These are phyloP conservation scores for Fusarium staphyleae DNA, from an alignment of 2,329 filamentous ascomycete genomes.

Conservation along the genomic window DNA sequence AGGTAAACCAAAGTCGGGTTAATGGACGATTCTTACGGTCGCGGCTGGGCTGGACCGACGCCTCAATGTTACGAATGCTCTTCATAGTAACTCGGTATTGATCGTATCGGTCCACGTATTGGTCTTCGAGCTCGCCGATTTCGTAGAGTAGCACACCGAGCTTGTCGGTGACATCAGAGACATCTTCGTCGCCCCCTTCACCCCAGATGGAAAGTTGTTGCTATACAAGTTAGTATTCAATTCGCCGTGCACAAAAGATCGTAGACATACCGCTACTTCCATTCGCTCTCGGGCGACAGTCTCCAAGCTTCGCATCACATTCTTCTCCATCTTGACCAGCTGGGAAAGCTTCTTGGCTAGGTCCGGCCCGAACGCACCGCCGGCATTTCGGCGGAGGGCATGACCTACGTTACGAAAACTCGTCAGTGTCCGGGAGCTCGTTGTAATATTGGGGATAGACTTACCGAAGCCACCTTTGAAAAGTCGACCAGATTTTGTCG, in stretches of 20 bases:
- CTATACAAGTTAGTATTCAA: slow-evolving; percentile 54
- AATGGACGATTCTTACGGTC: slow-evolving; percentile 72
- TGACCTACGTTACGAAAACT: slow-evolving; percentile 54
- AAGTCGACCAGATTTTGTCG: slow-evolving; percentile 88
- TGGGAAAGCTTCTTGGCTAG: slow-evolving; percentile 97
- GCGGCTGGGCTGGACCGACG: slow-evolving; percentile 95
- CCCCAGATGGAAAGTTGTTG: slow-evolving; percentile 99
- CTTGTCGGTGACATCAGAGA: slow-evolving; percentile 99
- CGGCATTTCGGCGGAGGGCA: slow-evolving; percentile 75
- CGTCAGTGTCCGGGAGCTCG: slow-evolving; percentile 14
- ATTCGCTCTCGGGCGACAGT: slow-evolving; percentile 94
- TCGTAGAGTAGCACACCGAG: slow-evolving; percentile 97
- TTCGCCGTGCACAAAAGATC: no score
- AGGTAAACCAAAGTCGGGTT: not conserved
- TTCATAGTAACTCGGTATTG: slow-evolving; percentile 99
- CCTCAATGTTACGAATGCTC: slow-evolving; percentile 98
- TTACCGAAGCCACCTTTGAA: slow-evolving; percentile 87
- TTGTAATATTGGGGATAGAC: slow-evolving; percentile 43
- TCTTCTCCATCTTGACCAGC: slow-evolving; percentile 99
- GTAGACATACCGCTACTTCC: slow-evolving; percentile 87
- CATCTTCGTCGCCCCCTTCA: slow-evolving; percentile 93
- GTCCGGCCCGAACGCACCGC: slow-evolving; percentile 81
- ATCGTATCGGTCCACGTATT: slow-evolving; percentile 98
- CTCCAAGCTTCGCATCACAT: slow-evolving; percentile 98
- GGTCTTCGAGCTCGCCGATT: slow-evolving; percentile 96